Percentiles rank a stretch among this genome's conserved stretches.
Conservation (phyloP, 1,284 basidiomycete genomes). For the Athelia psychrophila region DNA sequence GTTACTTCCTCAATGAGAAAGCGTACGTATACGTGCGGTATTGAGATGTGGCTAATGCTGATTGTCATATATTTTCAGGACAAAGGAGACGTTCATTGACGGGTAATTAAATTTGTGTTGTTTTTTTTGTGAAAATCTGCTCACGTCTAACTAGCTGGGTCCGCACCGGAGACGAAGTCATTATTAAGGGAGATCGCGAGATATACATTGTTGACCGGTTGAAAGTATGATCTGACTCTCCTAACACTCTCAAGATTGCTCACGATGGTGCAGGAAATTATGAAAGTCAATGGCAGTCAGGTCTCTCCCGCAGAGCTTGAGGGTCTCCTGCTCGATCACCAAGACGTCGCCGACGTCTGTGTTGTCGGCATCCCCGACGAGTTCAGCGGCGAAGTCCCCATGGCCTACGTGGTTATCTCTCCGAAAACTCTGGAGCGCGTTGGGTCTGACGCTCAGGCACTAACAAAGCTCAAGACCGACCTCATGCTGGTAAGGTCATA, state of each 20-base stretch:
- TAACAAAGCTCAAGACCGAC: conserved; percentile 35
- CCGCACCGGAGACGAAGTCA: conserved; percentile 66
- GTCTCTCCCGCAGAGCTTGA: conserved; percentile 71
- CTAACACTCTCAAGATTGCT: neutral
- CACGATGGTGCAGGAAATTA: conserved; percentile 15
- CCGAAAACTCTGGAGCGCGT: conserved; percentile 36
- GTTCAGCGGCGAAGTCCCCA: conserved; percentile 67
- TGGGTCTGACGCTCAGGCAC: conserved; percentile 26
- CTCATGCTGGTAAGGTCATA: conserved; percentile 42
- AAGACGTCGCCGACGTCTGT: conserved; percentile 68
- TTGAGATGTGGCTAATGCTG: conserved; percentile 3
- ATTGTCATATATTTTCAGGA: conserved; percentile 27
- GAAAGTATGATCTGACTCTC: conserved; percentile 47
- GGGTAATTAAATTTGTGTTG: conserved; percentile 30
- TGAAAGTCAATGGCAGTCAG: conserved; percentile 63
- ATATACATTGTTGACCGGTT: conserved; percentile 67
- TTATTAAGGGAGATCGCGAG: conserved; percentile 53
- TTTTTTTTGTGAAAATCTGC: conserved; percentile 9
- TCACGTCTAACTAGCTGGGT: conserved; percentile 52
- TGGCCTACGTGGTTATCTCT: conserved; percentile 59
- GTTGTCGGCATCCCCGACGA: conserved; percentile 79
- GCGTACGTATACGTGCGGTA: conserved; percentile 49
- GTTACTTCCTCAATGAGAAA: conserved; percentile 56
- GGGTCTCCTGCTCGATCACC: conserved; percentile 66
- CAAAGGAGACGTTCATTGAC: conserved; percentile 50